Evolutionary conservation across 495 filamentous ascomycete genomes (phyloP).

Genomic region (Penicillium salamii): DNA sequence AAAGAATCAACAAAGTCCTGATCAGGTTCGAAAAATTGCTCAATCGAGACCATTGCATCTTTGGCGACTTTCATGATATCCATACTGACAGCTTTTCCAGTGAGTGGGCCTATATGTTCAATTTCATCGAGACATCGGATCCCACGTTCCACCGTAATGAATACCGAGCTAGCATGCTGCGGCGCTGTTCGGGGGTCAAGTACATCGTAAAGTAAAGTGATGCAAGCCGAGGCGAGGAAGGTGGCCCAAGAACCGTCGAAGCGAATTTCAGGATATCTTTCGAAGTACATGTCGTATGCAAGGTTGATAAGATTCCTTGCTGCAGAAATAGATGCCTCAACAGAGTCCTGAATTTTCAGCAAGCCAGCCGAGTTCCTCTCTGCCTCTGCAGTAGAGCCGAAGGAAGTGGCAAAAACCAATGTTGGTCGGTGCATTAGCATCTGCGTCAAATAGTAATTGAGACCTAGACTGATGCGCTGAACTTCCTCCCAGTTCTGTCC

Average conservation of each 20-base stretch:
- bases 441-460: not conserved
- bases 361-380: not conserved
- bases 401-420: not conserved
- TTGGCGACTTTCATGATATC: not conserved
- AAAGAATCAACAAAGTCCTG: too few relatives aligned
- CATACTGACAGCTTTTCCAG: not conserved
- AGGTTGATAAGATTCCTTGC: not conserved
- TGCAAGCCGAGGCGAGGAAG: not conserved
- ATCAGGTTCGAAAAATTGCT: too few relatives aligned
- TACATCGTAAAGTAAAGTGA: not conserved
- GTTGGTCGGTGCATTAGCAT: not conserved
- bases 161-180: not conserved
- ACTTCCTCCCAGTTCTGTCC: not conserved
- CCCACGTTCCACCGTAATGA: not conserved
- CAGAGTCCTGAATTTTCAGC: not conserved
- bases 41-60: too few relatives aligned
- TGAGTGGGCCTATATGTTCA: not conserved
- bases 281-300: not conserved
- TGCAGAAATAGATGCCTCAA: not conserved
- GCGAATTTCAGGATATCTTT: not conserved
- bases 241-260: not conserved
- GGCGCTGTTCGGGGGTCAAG: not conserved
- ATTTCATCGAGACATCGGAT: not conserved
- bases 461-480: not conserved
- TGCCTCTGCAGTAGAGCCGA: not conserved